Base-by-base conservation (phyloP, 2,329 filamentous ascomycete species). In the Aspergillus niger region DNA sequence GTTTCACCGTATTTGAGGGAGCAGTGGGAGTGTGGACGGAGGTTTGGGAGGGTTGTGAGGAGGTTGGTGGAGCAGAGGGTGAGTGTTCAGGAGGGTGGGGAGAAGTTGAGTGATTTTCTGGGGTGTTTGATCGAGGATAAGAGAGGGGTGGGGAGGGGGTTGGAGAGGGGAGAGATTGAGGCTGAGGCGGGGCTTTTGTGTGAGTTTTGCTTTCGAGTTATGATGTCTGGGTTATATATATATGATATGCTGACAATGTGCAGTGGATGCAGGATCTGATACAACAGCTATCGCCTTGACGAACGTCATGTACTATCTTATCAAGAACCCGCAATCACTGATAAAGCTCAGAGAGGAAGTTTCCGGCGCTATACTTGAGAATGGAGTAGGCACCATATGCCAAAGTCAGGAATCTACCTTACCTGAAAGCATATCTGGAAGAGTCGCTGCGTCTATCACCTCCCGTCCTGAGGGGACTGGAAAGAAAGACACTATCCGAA, bases 271-370 rank as follows among this genome's bases (percentile, higher is more conserved):
- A 8, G 58, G 58, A 3, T 52, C 53, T 3, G 58, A 62, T 55
- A 68, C 68, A 1, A 67, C 65, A 0, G 65, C 65, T 3, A 66
- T 67, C 5, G 63, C 64, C 1, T 36, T 70, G 30, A 63, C 48
- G 1, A 39, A 62, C 5, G 61, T 65, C 36, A 57, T 70, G 38
- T 70, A 69, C 56, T 60, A 62, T 48, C 51, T 69, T 10, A 56
- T 62, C 54, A 65, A 65, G 47, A 55, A 66, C 49, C 66, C 65
- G 6, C 38, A 3, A 11, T 41, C 11, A 5, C 13, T 41, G 38
- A 8, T 1, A 3, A n/a, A 41, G 15, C 38, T 41, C n/a, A 41
- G 15, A 8, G 17, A 20, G 17, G 38, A 41, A n/a, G 38, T 41
- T 4, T n/a, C 15, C 3, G 15, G 8, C 8, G 38, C 38, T n/a